Evolutionary conservation across 2,329 filamentous ascomycete genomes (phyloP), one percentile per base, ranked within the genome.

Genomic region (Colletotrichum godetiae): DNA sequence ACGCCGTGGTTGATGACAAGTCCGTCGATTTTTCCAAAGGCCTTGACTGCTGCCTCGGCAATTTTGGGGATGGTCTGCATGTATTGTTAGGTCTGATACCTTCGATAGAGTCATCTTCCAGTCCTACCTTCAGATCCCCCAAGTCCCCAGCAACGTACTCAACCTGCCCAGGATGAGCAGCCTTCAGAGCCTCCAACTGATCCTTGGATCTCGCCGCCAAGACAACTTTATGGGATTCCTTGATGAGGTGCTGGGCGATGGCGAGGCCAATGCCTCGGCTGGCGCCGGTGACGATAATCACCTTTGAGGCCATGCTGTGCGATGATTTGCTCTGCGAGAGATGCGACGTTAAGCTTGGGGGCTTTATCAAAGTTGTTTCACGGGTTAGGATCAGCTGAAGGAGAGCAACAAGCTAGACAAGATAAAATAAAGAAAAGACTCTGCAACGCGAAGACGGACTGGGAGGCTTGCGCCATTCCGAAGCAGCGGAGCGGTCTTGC

Each of bases 1-100:
- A 91, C 87, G 24, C 95, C 95, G 80, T 99, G 97, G 82, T 98
- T 98, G 74, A 98, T 85, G 13, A 99, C 90, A 57, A 99, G 81
- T 1, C 92, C 93, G 80, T 99, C 95, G 5, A 99, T 83, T 61
- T 86, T 87, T 11, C 92, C 92, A 81, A 94, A 98, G 0, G 89
- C 84, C 33, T 88, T 84, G 12, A 93, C 79, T 0, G 95, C 93
- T 1, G 91, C 83, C 4, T 92, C 86, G 5, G 94, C 90, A 5
- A 93, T 89, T 79, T 89, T 89, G 1, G 87, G 82, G 4, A 90
- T 89, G 33, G 93, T 82, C 88, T 89, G 74, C 15, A 70, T 31
- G 57, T 55, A 8, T 52, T 29, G 4, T 52, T 13, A 63, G 35
- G 24, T 19, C 24, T 11, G 15, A 46, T 19, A 6, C 31, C 22